These are phyloP conservation scores for Phytomonas francai DNA, from an alignment of 208 protist species.

Conservation along the genomic window DNA sequence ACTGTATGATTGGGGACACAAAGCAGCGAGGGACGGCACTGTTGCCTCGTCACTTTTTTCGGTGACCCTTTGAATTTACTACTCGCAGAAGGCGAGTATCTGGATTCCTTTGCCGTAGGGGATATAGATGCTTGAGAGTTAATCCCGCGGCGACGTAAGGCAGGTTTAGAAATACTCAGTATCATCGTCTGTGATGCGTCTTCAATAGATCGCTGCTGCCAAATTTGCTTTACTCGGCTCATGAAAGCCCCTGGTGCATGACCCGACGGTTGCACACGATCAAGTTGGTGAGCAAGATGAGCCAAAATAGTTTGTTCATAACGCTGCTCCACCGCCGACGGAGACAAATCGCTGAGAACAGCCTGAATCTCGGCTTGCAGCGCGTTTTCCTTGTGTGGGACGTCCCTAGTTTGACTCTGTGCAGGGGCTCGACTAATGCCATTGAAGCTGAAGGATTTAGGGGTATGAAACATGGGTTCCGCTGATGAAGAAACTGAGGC, in stretches of 20 bases:
- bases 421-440: not conserved
- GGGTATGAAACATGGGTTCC: not conserved
- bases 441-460: not conserved
- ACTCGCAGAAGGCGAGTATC: not conserved
- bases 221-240: slow-evolving; percentile 9
- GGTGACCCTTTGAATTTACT: not conserved
- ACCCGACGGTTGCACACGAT: slow-evolving; percentile 20
- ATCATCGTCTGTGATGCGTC: not conserved
- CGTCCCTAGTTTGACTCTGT: not conserved
- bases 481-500: not conserved
- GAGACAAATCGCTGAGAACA: not conserved
- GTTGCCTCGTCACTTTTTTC: not conserved
- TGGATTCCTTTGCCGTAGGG: not conserved
- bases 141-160: not conserved
- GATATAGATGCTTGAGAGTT: not conserved
- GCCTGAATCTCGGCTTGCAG: not conserved
- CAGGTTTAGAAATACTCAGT: not conserved
- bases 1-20: not conserved
- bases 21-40: not conserved
- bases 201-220: slow-evolving; percentile 15
- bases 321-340: slow-evolving; percentile 27
- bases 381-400: not conserved
- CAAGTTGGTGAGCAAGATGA: slow-evolving; percentile 34
- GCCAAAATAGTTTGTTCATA: slow-evolving; percentile 61
- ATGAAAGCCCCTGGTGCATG: slow-evolving; percentile 13